A percentile compares a stretch with the other conserved stretches of the same genome.
Evolutionary conservation across 768 basidiomycete genomes (phyloP).

Genomic region (Lactarius evosmus): DNA sequence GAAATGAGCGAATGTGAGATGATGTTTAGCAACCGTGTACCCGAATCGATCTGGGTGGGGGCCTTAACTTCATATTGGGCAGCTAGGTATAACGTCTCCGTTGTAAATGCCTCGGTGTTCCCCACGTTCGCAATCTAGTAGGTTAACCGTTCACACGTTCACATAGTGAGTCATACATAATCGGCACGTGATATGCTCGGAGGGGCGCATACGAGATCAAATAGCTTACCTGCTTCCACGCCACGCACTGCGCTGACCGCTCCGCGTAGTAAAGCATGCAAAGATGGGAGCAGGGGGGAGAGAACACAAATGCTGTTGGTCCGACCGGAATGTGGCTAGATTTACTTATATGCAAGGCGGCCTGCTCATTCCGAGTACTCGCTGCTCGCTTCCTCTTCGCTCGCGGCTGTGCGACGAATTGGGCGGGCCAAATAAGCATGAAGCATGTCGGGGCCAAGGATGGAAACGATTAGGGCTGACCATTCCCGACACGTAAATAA

Average conservation of each 20-base stretch:
- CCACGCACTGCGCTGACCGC: slow-evolving; percentile 2
- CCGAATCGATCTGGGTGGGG: background rate
- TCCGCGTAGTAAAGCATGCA: slow-evolving; percentile 5
- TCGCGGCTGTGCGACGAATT: background rate
- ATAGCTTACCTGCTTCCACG: slow-evolving; percentile 8
- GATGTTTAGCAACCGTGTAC: background rate
- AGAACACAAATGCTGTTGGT: background rate
- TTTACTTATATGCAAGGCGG: background rate
- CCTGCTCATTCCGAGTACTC: background rate
- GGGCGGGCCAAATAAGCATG: no score
- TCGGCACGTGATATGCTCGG: background rate
- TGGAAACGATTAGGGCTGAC: background rate
- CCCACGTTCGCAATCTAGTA: background rate
- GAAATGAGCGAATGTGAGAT: background rate
- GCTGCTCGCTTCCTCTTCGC: background rate
- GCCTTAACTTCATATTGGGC: slow-evolving; percentile 8
- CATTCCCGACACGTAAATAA: no score
- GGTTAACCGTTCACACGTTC: no score
- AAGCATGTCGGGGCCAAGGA: background rate
- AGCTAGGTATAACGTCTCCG: slow-evolving; percentile 5
- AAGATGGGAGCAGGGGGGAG: background rate
- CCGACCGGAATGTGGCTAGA: background rate
- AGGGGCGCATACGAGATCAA: background rate
- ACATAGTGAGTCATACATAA: background rate
- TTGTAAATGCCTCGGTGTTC: slow-evolving; percentile 6